Conservation (phyloP, 305 asterid species). For the Plantago coronopus region DNA sequence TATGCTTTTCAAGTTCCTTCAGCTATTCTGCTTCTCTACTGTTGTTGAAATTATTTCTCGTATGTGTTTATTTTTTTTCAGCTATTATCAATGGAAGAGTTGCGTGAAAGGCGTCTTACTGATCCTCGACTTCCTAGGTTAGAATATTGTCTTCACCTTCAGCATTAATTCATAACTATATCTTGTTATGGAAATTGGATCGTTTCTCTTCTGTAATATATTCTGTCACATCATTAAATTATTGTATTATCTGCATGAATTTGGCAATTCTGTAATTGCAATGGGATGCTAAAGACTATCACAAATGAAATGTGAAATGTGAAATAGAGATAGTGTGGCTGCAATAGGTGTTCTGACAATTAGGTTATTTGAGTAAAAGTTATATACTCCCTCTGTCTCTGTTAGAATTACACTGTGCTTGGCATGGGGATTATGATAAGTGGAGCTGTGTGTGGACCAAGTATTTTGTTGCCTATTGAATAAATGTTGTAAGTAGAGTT, state of each 20-base stretch:
- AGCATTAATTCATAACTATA: background rate
- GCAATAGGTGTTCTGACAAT: background rate
- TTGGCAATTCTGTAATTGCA: too few species aligned
- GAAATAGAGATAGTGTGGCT: too few species aligned
- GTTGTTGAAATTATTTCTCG: slow-evolving; percentile 23
- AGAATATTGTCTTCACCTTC: slow-evolving; percentile 20
- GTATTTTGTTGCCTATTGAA: too few species aligned
- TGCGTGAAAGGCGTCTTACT: slow-evolving; percentile 76
- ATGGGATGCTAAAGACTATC: too few species aligned
- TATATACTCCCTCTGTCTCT: background rate
- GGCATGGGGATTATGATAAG: too few species aligned
- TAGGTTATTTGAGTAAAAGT: background rate
- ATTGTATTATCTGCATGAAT: too few species aligned
- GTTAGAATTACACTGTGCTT: too few species aligned
- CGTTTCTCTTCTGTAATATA: background rate
- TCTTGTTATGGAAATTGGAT: background rate
- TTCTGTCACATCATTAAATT: background rate
- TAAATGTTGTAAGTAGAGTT: too few species aligned
- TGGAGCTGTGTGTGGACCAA: too few species aligned
- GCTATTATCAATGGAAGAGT: slow-evolving; percentile 91
- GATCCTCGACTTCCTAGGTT: slow-evolving; percentile 99
- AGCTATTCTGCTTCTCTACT: slow-evolving; percentile 12
- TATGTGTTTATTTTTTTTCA: slow-evolving; percentile 19
- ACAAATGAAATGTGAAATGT: too few species aligned
- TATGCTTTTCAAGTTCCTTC: slow-evolving; percentile 18